A percentile compares a stretch with the other conserved stretches of the same genome.
Evolutionary conservation across 805 yeast genomes (phyloP).

Genomic region (Cyberlindnera galapagoensis): DNA sequence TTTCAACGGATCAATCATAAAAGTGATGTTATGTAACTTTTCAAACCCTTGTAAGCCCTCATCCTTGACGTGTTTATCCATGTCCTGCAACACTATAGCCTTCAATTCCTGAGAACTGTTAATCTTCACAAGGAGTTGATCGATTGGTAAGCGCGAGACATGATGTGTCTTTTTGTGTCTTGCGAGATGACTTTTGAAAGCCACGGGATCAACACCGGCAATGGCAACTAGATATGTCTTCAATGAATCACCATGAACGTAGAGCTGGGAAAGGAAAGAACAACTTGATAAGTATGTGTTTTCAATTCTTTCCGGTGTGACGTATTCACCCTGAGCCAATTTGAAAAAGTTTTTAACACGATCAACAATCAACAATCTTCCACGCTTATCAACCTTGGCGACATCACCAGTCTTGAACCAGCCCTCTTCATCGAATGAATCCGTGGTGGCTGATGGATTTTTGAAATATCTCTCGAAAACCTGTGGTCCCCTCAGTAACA

Average conservation of each 20-base stretch:
- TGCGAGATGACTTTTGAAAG: conserved; percentile 10
- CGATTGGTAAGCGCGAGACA: conserved; percentile 4
- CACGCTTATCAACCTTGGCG: conserved; percentile 31
- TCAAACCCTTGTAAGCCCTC: conserved; percentile 53
- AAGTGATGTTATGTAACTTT: conserved; percentile 45
- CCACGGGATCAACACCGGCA: conserved; percentile 44
- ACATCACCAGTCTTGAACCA: conserved; percentile 61
- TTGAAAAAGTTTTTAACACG: conserved; percentile 66
- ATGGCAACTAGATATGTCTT: conserved; percentile 47
- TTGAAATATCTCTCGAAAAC: conserved; percentile 45
- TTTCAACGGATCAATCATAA: conserved; percentile 54
- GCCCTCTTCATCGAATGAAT: conserved; percentile 38
- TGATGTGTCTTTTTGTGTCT: conserved; percentile 7
- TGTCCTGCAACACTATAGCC: conserved; percentile 26
- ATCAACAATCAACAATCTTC: conserved; percentile 42
- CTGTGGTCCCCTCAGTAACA: conserved; percentile 51
- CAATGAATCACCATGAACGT: conserved; percentile 58
- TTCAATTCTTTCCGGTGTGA: conserved; percentile 63
- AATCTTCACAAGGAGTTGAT: conserved; percentile 10
- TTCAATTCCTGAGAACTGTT: conserved; percentile 18
- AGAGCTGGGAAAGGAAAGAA: conserved; percentile 46
- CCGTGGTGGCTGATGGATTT: conserved; percentile 41
- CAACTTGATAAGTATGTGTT: conserved; percentile 45
- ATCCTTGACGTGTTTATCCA: conserved; percentile 33
- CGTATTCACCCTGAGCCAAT: conserved; percentile 48